phyloP scores from a whole-genome alignment of 768 basidiomycete species.

The Phanerodontia chrysosporium region DNA sequence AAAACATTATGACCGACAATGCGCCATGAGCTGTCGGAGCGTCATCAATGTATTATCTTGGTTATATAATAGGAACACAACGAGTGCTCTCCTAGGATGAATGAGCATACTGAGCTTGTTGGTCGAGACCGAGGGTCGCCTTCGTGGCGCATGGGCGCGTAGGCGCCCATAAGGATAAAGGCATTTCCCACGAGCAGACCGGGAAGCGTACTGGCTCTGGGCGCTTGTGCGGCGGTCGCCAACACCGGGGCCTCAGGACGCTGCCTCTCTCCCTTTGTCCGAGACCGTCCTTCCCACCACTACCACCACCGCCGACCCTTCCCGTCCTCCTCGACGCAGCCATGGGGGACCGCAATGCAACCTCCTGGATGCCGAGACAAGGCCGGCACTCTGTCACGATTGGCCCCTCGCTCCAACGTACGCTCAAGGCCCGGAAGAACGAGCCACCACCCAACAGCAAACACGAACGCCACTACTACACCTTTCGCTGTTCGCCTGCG shows the following conservation, averaged over 20 bases:
- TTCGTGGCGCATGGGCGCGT: background rate
- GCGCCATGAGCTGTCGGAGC: too few relatives aligned
- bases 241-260: background rate
- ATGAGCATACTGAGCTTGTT: too few relatives aligned
- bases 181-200: background rate
- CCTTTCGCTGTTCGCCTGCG: constrained; percentile 61
- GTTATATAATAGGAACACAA: too few relatives aligned
- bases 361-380: constrained; percentile 53
- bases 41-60: too few relatives aligned
- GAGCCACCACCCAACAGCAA: constrained; percentile 35
- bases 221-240: background rate
- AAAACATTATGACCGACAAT: constrained; percentile 11
- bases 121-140: background rate
- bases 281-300: background rate
- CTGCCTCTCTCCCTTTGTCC: background rate
- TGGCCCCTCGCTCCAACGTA: constrained; percentile 58
- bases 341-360: constrained; percentile 40
- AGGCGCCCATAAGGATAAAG: background rate
- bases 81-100: too few relatives aligned
- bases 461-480: constrained; percentile 66
- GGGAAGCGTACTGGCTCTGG: background rate
- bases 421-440: constrained; percentile 66
- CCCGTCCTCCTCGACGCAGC: constrained; percentile 6
- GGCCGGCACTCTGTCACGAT: constrained; percentile 59
- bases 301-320: constrained; percentile 8